A percentile compares a stretch with the other conserved stretches of the same genome.
These are phyloP conservation scores for Daldinia grandis DNA, from an alignment of 495 filamentous ascomycete species.

Conservation along the genomic window DNA sequence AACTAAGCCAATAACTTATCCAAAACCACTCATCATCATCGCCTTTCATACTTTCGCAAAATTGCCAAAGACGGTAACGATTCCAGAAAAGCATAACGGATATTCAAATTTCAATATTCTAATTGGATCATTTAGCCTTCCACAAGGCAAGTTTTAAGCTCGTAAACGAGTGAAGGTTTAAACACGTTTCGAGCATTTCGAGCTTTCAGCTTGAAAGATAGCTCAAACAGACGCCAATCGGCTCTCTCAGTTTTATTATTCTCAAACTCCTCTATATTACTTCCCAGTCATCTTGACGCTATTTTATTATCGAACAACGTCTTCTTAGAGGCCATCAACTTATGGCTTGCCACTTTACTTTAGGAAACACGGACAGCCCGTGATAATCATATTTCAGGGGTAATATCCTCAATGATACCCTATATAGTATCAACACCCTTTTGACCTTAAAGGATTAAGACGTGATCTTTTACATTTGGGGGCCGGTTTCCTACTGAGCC, in stretches of 20 bases:
- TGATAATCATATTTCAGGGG: background rate
- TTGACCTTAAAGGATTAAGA: background rate
- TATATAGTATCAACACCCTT: background rate
- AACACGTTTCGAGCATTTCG: slow-evolving; percentile 24
- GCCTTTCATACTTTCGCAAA: background rate
- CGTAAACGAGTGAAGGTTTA: background rate
- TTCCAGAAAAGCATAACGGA: background rate
- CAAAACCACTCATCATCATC: background rate
- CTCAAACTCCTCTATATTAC: background rate
- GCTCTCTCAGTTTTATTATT: background rate
- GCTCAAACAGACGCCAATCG: slow-evolving; percentile 1
- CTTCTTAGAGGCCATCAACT: background rate
- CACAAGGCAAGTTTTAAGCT: background rate
- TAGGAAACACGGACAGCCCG: background rate
- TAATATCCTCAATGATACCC: slow-evolving; percentile 4
- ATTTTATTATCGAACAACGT: background rate
- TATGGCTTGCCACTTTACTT: background rate
- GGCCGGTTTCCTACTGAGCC: background rate
- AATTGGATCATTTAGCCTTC: background rate
- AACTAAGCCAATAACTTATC: background rate
- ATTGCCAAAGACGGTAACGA: background rate
- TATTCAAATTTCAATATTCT: background rate
- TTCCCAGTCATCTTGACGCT: background rate
- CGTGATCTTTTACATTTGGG: background rate
- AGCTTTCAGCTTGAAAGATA: background rate